Conservation (phyloP, 805 yeast genomes). For the Kazachstania bromeliacearum region DNA sequence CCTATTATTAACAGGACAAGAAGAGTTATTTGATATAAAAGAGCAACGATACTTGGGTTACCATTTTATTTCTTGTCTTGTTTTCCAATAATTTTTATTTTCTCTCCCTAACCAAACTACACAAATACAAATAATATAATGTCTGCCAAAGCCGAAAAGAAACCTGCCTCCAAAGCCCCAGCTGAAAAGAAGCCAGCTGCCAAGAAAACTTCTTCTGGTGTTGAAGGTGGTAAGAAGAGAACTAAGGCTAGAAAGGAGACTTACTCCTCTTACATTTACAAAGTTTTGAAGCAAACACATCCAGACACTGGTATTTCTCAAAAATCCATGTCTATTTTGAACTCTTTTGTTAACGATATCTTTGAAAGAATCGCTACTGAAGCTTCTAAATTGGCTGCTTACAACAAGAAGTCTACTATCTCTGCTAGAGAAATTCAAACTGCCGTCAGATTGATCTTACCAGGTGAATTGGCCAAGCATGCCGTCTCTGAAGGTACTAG, state of each 20-base stretch:
- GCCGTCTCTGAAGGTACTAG: slow-evolving; percentile 98
- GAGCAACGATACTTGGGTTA: too few relatives aligned
- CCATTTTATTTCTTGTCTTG: not conserved
- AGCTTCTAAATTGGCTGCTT: slow-evolving; percentile 97
- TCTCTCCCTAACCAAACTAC: not conserved
- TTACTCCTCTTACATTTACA: slow-evolving; percentile 95
- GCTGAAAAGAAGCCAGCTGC: slow-evolving; percentile 53
- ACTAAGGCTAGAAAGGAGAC: slow-evolving; percentile 95
- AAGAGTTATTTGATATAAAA: too few relatives aligned
- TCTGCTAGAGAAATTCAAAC: slow-evolving; percentile 98
- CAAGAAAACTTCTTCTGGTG: slow-evolving; percentile 76
- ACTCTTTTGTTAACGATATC: slow-evolving; percentile 95
- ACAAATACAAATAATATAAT: slow-evolving; percentile 29
- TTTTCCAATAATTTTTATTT: not conserved
- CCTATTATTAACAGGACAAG: not conserved
- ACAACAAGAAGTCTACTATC: slow-evolving; percentile 96
- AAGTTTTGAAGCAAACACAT: slow-evolving; percentile 96
- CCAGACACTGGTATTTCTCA: slow-evolving; percentile 99
- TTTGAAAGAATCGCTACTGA: slow-evolving; percentile 97
- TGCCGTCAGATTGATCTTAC: slow-evolving; percentile 94
- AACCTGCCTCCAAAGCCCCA: slow-evolving; percentile 32
- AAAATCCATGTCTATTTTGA: slow-evolving; percentile 97
- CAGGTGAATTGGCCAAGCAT: slow-evolving; percentile 98
- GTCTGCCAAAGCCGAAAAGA: slow-evolving; percentile 60
- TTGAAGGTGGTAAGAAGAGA: slow-evolving; percentile 82